Evolutionary conservation across 495 filamentous ascomycete species (phyloP).

Genomic region (Xylaria castorea): DNA sequence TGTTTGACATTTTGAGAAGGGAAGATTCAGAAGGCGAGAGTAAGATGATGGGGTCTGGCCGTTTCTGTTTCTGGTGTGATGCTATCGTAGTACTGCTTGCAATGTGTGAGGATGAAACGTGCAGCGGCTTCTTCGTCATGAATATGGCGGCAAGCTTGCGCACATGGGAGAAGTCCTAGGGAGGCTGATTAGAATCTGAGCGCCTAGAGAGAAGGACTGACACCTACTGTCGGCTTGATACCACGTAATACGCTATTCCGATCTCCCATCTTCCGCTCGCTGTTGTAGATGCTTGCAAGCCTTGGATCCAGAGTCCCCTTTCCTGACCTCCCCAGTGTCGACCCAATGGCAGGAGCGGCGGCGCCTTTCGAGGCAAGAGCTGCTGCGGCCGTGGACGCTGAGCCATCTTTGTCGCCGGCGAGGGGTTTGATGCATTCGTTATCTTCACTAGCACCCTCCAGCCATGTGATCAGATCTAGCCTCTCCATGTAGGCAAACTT

Average conservation of each 20-base stretch:
- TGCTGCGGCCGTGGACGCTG: slow-evolving; percentile 52
- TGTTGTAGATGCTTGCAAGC: slow-evolving; percentile 85
- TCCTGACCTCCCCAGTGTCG: slow-evolving; percentile 54
- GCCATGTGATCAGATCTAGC: slow-evolving; percentile 87
- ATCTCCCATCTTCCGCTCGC: slow-evolving; percentile 90
- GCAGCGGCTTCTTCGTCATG: slow-evolving; percentile 65
- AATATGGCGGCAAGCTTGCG: slow-evolving; percentile 85
- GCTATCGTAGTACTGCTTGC: slow-evolving; percentile 47
- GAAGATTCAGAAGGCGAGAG: slow-evolving; percentile 98
- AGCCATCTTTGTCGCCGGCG: slow-evolving; percentile 64
- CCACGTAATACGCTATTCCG: slow-evolving; percentile 87
- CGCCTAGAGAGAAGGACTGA: background rate
- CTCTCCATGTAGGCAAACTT: slow-evolving; percentile 89
- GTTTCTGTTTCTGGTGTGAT: slow-evolving; percentile 61
- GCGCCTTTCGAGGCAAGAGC: slow-evolving; percentile 57
- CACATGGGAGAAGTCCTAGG: slow-evolving; percentile 91
- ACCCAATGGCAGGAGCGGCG: slow-evolving; percentile 55
- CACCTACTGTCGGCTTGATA: slow-evolving; percentile 84
- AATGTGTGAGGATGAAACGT: slow-evolving; percentile 42
- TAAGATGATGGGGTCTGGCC: slow-evolving; percentile 94
- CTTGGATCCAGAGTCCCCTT: slow-evolving; percentile 75
- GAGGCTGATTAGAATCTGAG: slow-evolving; percentile 32
- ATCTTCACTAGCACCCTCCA: slow-evolving; percentile 87
- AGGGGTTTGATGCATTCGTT: slow-evolving; percentile 90
- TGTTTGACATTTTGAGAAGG: slow-evolving; percentile 95